These are phyloP conservation scores for Pascua sp. DNA, from an alignment of 1,284 basidiomycete genomes.

Conservation along the genomic window DNA sequence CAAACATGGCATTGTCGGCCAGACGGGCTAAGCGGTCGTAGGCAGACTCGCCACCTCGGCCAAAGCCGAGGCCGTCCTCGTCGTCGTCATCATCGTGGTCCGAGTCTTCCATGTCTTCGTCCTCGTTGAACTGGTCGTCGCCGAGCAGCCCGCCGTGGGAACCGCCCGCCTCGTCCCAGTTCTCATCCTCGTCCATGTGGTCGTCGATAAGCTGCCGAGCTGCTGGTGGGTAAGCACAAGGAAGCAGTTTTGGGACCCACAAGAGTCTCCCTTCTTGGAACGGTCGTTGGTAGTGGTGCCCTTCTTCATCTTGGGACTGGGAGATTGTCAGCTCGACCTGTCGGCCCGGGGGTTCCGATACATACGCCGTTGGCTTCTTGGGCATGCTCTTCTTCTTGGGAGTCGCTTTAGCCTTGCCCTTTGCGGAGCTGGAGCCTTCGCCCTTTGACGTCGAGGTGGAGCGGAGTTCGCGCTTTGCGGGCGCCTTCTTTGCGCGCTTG, in stretches of 20 bases:
- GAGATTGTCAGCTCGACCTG: not conserved
- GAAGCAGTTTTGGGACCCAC: constrained; percentile 16
- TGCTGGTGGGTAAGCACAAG: constrained; percentile 24
- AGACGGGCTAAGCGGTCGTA: constrained; percentile 49
- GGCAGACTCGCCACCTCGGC: constrained; percentile 16
- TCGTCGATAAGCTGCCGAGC: constrained; percentile 59
- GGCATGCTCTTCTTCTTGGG: constrained; percentile 39
- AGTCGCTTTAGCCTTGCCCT: constrained; percentile 32
- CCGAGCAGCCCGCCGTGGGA: constrained; percentile 22
- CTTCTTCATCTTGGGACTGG: constrained; percentile 32
- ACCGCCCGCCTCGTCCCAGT: constrained; percentile 35
- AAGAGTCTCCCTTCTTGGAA: constrained; percentile 38
- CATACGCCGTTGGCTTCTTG: constrained; percentile 35
- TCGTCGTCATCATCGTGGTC: constrained; percentile 50
- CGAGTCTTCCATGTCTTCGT: constrained; percentile 69
- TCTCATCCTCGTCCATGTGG: constrained; percentile 61
- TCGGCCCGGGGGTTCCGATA: not conserved
- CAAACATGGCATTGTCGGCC: constrained; percentile 55
- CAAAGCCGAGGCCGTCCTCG: constrained; percentile 53
- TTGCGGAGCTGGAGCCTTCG: constrained; percentile 15
- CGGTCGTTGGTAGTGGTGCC: constrained; percentile 24
- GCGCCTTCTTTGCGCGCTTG: constrained; percentile 18
- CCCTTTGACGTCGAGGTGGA: not conserved
- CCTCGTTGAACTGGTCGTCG: constrained; percentile 57
- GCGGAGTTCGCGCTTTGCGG: constrained; percentile 2